Base-by-base conservation (phyloP, 306 rosid species). In the Fragaria vesca region DNA sequence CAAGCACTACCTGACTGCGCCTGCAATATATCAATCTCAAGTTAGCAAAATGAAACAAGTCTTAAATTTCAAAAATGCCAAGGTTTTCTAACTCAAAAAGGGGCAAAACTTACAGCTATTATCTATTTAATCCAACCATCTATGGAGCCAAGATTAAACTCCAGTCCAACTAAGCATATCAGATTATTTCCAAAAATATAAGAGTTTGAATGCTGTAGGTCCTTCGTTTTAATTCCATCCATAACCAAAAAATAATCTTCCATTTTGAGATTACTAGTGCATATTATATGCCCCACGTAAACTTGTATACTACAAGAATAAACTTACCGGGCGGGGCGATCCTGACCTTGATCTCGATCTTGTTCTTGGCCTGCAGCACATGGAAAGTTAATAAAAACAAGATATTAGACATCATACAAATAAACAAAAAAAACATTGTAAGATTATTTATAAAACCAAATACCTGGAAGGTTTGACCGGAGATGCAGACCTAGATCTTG, bases 381-480 rank as follows among this genome's bases (percentile, higher is more conserved):
- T 75, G 81, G 42, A 21, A 36, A 66, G 32, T 18, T 17, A 2
- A 28, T 32, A 61, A 58, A 76, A 51, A 8, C 68, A 4, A 5
- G 28, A 30, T 60, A n/a, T 40, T 85, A 20, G 71, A 51, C 40
- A 30, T 58, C 78, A 76, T 42, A 28, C 50, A 43, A 16, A 40
- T 48, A 43, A 1, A 21, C 28, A 55, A n/a, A 51, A 15, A 12
- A 51, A 17, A 40, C 24, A 34, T 55, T 17, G 16, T 36, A 12
- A 5, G 54, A 76, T 40, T 12, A 30, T 63, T 7, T n/a, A 21
- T 13, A 67, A 65, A 66, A 45, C 67, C 67, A 24, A 24, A 46
- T 85, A 96, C 99, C 97, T 93, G 66, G 96, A 84, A 61, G 94
- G 40, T 82, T 93, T 96, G 84, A 89, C 81, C 20, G 98, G 99